Base-by-base conservation (phyloP, 768 basidiomycete species). In the Dioszegia aurantiaca region DNA sequence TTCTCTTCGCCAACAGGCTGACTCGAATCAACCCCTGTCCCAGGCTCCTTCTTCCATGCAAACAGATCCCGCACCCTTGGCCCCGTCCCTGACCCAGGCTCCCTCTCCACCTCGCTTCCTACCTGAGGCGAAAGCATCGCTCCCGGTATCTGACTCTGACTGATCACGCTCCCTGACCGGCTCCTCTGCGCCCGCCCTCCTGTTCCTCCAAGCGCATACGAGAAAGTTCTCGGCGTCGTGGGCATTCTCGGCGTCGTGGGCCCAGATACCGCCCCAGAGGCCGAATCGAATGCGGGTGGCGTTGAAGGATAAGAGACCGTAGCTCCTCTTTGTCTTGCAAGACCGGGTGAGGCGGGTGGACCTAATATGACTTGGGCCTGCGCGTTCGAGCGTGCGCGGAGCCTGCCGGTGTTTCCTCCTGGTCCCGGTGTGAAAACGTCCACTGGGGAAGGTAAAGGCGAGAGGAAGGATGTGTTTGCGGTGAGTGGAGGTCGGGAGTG, bases 181-280 rank as follows among this genome's bases (percentile, higher is more conserved):
- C 43, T 52, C 39, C 75, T 44, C 28, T 76, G 69, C 16, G 74
- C 74, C 36, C 76, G 58, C 14, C 76, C 76, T n/a, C 76, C 76
- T 3, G 74, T 72, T 16, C 76, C 76, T 11, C 76, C 76, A 1
- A 77, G 60, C 1, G 70, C 73, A 54, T 77, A 77, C 3, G 62
- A 62, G 31, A 48, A 69, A 16, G 54, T 56, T 19, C 63, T 14
- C 33, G 42, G 41, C 23, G 56, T 27, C 24, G 24, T 41, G 26
- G 47, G 43, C 33, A 36, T 2, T 19, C 59, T 30, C n/a, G 60
- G 43, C 23, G 53, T 30, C 4, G 43, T 47, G 24, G 60, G 39
- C 40, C 48, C 55, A 5, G 45, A 14, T 26, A 57, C 52, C 45
- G 39, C 33, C 39, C 37, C 14, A 21, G 36, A n/a, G n/a, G n/a